phyloP scores from a whole-genome alignment of 495 filamentous ascomycete species.

The Talaromyces adpressus region DNA sequence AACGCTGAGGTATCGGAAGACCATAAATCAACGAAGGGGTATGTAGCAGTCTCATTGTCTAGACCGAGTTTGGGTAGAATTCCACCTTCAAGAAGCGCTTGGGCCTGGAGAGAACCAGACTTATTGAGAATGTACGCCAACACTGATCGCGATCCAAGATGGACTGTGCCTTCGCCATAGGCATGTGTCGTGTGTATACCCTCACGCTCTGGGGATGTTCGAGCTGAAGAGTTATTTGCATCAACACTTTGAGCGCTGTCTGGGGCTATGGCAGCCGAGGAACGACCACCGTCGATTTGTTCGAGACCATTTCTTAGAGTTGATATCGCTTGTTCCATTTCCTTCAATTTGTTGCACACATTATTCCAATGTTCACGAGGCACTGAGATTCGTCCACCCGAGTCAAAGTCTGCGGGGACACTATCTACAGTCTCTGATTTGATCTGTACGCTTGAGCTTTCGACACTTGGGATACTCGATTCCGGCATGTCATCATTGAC shows the following conservation, averaged over 20 bases:
- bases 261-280: background rate
- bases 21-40: slow-evolving; percentile 67
- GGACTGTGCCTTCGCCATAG: slow-evolving; percentile 40
- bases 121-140: slow-evolving; percentile 43
- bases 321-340: slow-evolving; percentile 37
- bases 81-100: slow-evolving; percentile 65
- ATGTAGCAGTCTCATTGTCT: slow-evolving; percentile 70
- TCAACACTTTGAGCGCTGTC: background rate
- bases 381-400: slow-evolving; percentile 11
- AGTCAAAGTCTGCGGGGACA: background rate
- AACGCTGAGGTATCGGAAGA: slow-evolving; percentile 58
- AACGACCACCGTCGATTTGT: slow-evolving; percentile 1
- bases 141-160: slow-evolving; percentile 50
- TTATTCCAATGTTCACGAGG: slow-evolving; percentile 40
- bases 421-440: slow-evolving; percentile 9
- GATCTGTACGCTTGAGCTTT: background rate
- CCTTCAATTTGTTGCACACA: slow-evolving; percentile 36
- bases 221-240: background rate
- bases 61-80: slow-evolving; percentile 75
- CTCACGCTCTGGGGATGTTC: slow-evolving; percentile 25
- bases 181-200: slow-evolving; percentile 43
- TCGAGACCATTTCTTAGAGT: slow-evolving; percentile 21
- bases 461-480: background rate
- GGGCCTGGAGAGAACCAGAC: slow-evolving; percentile 29
- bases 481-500: background rate